Evolutionary conservation across 305 asterid species (phyloP).

Genomic region (Lippia alba): DNA sequence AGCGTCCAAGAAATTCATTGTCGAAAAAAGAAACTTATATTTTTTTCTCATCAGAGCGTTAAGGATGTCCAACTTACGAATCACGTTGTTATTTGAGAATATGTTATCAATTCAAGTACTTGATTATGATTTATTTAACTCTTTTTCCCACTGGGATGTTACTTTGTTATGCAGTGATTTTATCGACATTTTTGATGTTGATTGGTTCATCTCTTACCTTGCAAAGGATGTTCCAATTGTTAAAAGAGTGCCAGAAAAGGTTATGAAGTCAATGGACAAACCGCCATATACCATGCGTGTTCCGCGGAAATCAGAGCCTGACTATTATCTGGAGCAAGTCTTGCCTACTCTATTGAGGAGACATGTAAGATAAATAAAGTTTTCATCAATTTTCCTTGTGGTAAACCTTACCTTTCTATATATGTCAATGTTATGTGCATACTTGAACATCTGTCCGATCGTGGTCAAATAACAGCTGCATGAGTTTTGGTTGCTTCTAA

Average conservation of each 20-base stretch:
- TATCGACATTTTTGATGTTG: constrained; percentile 84
- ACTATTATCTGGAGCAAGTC: constrained; percentile 96
- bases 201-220: constrained; percentile 96
- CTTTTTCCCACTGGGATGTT: constrained; percentile 41
- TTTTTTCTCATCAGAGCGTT: constrained; percentile 17
- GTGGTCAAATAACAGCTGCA: constrained; percentile 13
- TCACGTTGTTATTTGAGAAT: no score
- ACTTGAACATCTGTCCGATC: constrained; percentile 20
- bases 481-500: constrained; percentile 13
- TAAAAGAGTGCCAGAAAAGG: constrained; percentile 94
- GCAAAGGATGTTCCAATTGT: constrained; percentile 90
- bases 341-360: constrained; percentile 90
- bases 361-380: constrained; percentile 62
- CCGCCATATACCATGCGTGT: constrained; percentile 99
- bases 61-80: constrained; percentile 9
- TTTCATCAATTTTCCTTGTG: constrained; percentile 19
- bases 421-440: constrained; percentile 17
- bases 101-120: constrained; percentile 15
- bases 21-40: constrained; percentile 19
- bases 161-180: constrained; percentile 80
- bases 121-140: constrained; percentile 8
- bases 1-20: constrained; percentile 34
- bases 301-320: constrained; percentile 98
- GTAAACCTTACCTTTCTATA: constrained; percentile 8
- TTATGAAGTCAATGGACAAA: constrained; percentile 97